Percentiles rank a stretch among this genome's conserved stretches.
These are phyloP conservation scores for Xylariaceae sp. DNA, from an alignment of 2,329 filamentous ascomycete genomes.

Conservation along the genomic window DNA sequence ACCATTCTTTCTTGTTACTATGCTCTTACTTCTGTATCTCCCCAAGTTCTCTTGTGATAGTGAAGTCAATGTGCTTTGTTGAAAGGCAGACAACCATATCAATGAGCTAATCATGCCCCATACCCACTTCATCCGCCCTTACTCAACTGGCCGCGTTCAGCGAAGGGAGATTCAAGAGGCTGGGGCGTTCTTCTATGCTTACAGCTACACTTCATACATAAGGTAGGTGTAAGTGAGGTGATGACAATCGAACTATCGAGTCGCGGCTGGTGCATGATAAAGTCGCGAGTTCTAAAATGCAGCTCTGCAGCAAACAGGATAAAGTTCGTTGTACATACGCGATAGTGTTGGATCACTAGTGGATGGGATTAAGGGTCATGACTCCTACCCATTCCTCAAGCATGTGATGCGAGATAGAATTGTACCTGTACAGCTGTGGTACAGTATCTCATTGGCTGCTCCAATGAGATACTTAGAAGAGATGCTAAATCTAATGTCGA, in stretches of 20 bases:
- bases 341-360: too few species aligned
- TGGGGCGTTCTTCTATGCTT: not conserved
- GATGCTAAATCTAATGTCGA: too few species aligned
- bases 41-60: too few species aligned
- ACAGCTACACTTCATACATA: too few species aligned
- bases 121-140: too few species aligned
- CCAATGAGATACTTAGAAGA: too few species aligned
- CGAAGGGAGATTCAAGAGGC: not conserved
- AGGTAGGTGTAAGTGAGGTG: too few species aligned
- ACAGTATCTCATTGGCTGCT: not conserved
- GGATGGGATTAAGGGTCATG: conserved; percentile 8
- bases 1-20: too few species aligned
- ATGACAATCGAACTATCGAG: not conserved
- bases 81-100: too few species aligned
- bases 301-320: not conserved
- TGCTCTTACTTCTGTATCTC: too few species aligned
- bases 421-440: not conserved
- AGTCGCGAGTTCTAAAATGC: conserved; percentile 10
- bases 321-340: not conserved
- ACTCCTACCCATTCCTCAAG: not conserved
- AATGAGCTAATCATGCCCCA: not conserved
- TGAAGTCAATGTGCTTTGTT: too few species aligned
- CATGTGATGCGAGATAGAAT: not conserved
- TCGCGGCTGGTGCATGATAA: not conserved
- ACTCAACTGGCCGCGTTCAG: not conserved